Evolutionary conservation across 2,329 filamentous ascomycete genomes (phyloP), one percentile per base, ranked within the genome.

Genomic region (Cercospora berteroae): DNA sequence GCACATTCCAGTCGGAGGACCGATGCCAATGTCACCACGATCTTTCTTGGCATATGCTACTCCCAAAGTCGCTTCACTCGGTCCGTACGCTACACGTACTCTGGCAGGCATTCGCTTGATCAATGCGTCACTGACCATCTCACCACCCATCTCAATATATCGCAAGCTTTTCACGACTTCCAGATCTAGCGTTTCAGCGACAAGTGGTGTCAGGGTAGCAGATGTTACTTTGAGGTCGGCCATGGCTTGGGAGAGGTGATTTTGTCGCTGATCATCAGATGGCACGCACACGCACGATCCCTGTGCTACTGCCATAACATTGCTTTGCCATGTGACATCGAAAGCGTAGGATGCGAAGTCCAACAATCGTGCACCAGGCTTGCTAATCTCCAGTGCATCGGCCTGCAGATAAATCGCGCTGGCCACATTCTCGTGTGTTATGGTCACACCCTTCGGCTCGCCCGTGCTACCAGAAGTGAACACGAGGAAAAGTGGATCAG

Each of bases 361-460:
- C 23, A 60, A 4, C 13, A 60, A 8, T 48, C 58, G 18, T 31
- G 58, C 50, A 6, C 63, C 63, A 33, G 50, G 55, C 7, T 58
- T 58, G 55, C 31, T 27, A 23, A 36, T 36, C 9, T 58, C 55
- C 7, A 58, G n/a, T 12, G 55, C n/a, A 7, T 33, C 55, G 29
- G 48, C 48, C 48, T 55, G 48, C 29, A 58, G 55, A 5, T 58
- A 36, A 6, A 58, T 33, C 4, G 55, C 48, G 23, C 48, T 55
- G 7, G 48, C 48, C 1, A 55, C 48, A n/a, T 55, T 55, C 23
- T 55, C 48, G n/a, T 70, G 68, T 3, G 59, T 61, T 9, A 70
- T 61, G 23, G 62, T 55, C 12, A 68, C 66, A 25, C 66, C 66
- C 56, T 68, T 68, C 10, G 66, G 66, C 36, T 65, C 58, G 13